These are phyloP conservation scores for Paecilomyces variotii DNA, from an alignment of 2,329 filamentous ascomycete genomes.

Conservation along the genomic window DNA sequence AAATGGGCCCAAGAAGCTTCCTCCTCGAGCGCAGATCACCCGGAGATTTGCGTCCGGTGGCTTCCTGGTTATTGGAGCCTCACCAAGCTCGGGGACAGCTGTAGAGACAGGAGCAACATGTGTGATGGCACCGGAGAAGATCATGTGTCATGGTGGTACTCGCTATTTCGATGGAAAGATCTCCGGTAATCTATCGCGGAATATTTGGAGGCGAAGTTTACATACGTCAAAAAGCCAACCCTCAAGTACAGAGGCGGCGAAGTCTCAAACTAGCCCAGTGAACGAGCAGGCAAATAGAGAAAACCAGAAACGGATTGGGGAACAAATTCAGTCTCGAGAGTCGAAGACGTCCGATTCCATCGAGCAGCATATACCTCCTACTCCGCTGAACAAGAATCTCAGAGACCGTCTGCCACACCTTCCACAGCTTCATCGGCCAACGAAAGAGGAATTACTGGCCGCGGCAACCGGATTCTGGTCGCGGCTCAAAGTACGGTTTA, in stretches of 20 bases:
- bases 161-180: conserved; percentile 11
- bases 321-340: conserved; percentile 7
- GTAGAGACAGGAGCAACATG: conserved; percentile 26
- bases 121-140: conserved; percentile 21
- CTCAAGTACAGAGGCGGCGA: conserved; percentile 8
- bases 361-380: conserved; percentile 8
- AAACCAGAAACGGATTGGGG: conserved; percentile 3
- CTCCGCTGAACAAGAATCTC: conserved; percentile 32
- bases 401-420: conserved; percentile 60
- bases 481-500: conserved; percentile 81
- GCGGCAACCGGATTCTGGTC: conserved; percentile 92
- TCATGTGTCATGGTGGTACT: conserved; percentile 17
- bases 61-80: conserved; percentile 43
- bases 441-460: conserved; percentile 84
- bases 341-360: conserved; percentile 19
- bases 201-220: conserved; percentile 23
- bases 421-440: conserved; percentile 72
- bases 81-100: conserved; percentile 21
- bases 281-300: conserved; percentile 7
- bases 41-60: conserved; percentile 50
- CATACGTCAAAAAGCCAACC: conserved; percentile 19
- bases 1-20: conserved; percentile 8
- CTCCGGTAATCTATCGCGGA: conserved; percentile 9
- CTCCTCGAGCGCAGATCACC: conserved; percentile 29
- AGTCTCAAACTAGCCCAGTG: conserved; percentile 6